A percentile compares a stretch with the other conserved stretches of the same genome.
Evolutionary conservation across 306 rosid species (phyloP).

Genomic region (Prunus persica): DNA sequence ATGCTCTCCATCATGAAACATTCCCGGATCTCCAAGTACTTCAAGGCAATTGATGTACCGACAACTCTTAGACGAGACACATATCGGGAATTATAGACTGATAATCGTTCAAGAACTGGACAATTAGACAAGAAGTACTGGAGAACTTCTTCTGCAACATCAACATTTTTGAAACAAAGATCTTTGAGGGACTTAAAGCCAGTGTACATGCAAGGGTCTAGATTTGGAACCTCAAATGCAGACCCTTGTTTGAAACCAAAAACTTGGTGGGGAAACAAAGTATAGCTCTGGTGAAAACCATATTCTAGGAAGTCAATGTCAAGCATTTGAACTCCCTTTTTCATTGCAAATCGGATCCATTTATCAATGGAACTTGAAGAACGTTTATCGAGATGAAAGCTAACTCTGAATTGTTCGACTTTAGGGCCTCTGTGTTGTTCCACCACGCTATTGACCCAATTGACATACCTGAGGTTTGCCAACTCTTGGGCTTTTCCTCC

Average conservation of each 20-base stretch:
- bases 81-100: not conserved
- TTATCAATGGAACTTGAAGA: not conserved
- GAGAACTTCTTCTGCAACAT: not conserved
- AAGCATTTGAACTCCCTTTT: not conserved
- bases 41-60: not conserved
- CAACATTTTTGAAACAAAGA: not conserved
- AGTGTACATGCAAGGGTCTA: not conserved
- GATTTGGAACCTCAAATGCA: too few relatives aligned
- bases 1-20: too few relatives aligned
- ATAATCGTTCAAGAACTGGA: not conserved
- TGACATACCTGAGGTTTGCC: too few relatives aligned
- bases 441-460: too few relatives aligned
- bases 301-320: not conserved
- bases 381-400: not conserved
- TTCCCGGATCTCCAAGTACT: not conserved
- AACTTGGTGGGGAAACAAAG: not conserved
- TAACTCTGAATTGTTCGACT: not conserved
- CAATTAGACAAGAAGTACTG: not conserved
- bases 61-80: not conserved
- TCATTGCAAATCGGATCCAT: not conserved
- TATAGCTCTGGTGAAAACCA: not conserved
- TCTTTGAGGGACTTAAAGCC: not conserved
- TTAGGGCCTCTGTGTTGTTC: not conserved
- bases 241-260: not conserved
- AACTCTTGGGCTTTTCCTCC: too few relatives aligned